A percentile compares a stretch with the other conserved stretches of the same genome.
Conservation (phyloP, 169 alveolate species). For the Plasmodium adleri region DNA sequence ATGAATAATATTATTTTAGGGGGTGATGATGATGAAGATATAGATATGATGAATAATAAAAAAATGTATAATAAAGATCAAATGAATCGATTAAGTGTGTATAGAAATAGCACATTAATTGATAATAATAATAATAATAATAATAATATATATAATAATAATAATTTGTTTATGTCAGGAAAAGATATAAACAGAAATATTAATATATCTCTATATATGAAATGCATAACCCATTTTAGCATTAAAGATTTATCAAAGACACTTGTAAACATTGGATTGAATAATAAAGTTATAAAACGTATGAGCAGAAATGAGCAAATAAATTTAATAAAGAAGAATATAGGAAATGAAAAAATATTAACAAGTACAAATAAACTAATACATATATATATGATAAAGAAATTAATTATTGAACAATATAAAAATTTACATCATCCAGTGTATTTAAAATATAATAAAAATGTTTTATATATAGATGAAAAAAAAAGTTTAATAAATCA, state of each 20-base stretch:
- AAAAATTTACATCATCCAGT: conserved; percentile 38
- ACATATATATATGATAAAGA: conserved; percentile 48
- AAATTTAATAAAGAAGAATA: conserved; percentile 17
- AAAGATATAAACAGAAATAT: background rate
- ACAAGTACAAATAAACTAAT: conserved; percentile 24
- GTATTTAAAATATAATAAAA: conserved; percentile 35
- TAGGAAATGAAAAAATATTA: conserved; percentile 9
- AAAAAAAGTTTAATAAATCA: background rate
- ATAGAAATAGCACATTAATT: background rate
- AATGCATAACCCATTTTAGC: conserved; percentile 7
- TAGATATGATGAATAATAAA: too few species aligned
- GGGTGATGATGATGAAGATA: too few species aligned
- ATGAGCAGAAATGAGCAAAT: conserved; percentile 53
- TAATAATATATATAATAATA: background rate
- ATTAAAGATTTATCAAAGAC: conserved; percentile 20
- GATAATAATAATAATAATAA: background rate
- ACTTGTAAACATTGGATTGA: conserved; percentile 15
- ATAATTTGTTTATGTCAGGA: background rate
- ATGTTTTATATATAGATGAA: conserved; percentile 24
- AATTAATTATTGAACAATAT: conserved; percentile 46
- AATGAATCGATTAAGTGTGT: too few species aligned
- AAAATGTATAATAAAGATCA: too few species aligned
- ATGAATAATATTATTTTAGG: too few species aligned
- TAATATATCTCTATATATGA: background rate
- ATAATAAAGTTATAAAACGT: conserved; percentile 9